Evolutionary conservation across 2,329 filamentous ascomycete species (phyloP).

Genomic region (Waltergamsia citrina): DNA sequence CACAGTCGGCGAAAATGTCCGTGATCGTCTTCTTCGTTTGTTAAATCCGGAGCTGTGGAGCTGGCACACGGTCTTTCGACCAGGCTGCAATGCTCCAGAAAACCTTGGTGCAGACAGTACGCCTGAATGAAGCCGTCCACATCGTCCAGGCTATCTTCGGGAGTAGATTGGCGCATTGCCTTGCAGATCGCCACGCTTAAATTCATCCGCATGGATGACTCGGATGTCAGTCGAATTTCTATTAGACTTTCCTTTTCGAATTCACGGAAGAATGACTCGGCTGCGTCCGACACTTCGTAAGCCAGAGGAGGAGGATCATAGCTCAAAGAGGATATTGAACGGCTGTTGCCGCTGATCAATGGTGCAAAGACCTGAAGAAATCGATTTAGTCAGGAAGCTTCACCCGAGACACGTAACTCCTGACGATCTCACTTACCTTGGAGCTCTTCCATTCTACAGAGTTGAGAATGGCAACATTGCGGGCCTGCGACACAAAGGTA

Average conservation of each 20-base stretch:
- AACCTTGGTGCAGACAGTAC: slow-evolving; percentile 7
- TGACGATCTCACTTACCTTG: slow-evolving; percentile 32
- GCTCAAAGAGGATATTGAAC: too few relatives aligned
- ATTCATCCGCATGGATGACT: background rate
- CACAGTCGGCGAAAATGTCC: slow-evolving; percentile 8
- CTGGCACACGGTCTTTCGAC: slow-evolving; percentile 8
- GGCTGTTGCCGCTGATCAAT: slow-evolving; percentile 2
- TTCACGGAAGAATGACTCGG: background rate
- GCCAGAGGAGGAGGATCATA: too few relatives aligned
- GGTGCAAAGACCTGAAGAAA: slow-evolving; percentile 4
- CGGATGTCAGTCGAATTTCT: background rate
- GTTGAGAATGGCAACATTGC: slow-evolving; percentile 55
- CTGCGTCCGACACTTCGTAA: slow-evolving; percentile 1
- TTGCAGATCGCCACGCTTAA: slow-evolving; percentile 2
- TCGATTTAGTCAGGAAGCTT: background rate
- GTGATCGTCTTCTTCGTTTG: slow-evolving; percentile 1
- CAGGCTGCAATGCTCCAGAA: slow-evolving; percentile 7
- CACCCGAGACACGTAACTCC: too few relatives aligned
- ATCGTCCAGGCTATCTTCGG: background rate
- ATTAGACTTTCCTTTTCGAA: background rate
- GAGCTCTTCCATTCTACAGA: slow-evolving; percentile 54
- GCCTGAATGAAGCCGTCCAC: slow-evolving; percentile 6
- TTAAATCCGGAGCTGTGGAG: background rate
- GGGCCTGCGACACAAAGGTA: slow-evolving; percentile 42
- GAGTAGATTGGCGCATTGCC: slow-evolving; percentile 1